Evolutionary conservation across 176 grass and related monocot species (phyloP), one percentile per base, ranked within the genome.

Genomic region (Rhynchospora pubera): DNA sequence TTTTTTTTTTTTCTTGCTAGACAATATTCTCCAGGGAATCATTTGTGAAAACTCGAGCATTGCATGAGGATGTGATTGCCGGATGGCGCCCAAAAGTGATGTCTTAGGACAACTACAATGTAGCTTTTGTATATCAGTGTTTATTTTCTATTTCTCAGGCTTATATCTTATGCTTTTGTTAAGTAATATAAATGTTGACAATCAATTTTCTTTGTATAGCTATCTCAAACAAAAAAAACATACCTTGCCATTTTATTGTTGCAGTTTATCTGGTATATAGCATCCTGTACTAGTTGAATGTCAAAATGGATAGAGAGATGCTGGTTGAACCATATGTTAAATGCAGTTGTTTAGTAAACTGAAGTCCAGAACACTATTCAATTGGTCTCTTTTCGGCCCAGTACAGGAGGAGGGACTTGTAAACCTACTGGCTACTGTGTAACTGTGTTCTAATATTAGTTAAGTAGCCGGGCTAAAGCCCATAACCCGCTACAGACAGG

Each of bases 31-130:
- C 87, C 65, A 87, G 52, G 87, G 92, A 93, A 83, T 99, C 96
- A 77, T 99, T 99, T 85, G 85, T 88, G 67, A 95, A 91, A 39
- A 99, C 92, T 88, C 82, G 65, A 82, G 90, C 85, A 82, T 77
- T 94, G 53, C 65, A 66, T 79, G 90, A 94, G 79, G 96, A 98
- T 84, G 90, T 94, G 18, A 91, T 98, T 88, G 92, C 84, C 85
- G 96, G 96, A 82, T 98, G 96, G 96, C 86, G 92, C 26, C 87
- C 92, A 46, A 95, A 98, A 93, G 92, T 98, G 19, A 87, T 90
- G 65, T 89, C 48, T 85, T 95, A 91, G 89, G 57, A 57, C 73
- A 80, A 48, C 39, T 65, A 65, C 84, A 77, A 89, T 83, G 87
- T 72, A 82, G 61, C 69, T 44, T 7, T 24, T 81, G 70, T 21